Evolutionary conservation across 2,329 filamentous ascomycete genomes (phyloP), one percentile per base, ranked within the genome.

Genomic region (Byssochlamys sp.): DNA sequence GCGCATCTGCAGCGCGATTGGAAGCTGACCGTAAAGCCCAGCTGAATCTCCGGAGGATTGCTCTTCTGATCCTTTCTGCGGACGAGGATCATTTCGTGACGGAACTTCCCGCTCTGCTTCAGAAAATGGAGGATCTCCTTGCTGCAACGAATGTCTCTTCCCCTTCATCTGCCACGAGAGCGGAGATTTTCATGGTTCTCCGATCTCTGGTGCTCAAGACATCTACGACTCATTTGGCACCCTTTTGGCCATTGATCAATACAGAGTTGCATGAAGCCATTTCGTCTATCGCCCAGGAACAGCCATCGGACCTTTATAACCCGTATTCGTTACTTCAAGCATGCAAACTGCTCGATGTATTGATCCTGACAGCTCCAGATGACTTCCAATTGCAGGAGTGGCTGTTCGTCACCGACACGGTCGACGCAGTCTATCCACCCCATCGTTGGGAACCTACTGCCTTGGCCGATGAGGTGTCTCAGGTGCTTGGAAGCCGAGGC

Each of bases 361-460:
- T 99, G n/a, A 82, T 97, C 12, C 86, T 90, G 50, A 80, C 91
- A 6, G 87, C 89, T 3, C 92, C 91, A 0, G 94, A 99, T 64
- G 94, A 99, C 71, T 99, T 97, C 74, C 94, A 97, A 72, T 82
- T 97, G n/a, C 88, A 95, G 67, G 90, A 96, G 77, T 99, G 94
- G 94, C 83, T 97, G 3, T 99, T 96, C 72, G 86, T 99, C 57
- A 95, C 91, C 1, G 94, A 99, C 73, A 97, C 92, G 12, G 91
- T 96, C 62, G 94, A 99, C 66, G 91, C 94, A 1, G 89, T 99
- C 33, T 95, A 99, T 73, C 85, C 89, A 11, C 86, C 90, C 0
- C 75, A 84, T 12, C 77, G 79, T 55, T 87, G 86, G 75, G 81
- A 85, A 59, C 82, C 90, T 1, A 77, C 88, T 2, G 90, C 90